phyloP scores from a whole-genome alignment of 2,329 filamentous ascomycete genomes.

The Lachnum nothofagi region DNA sequence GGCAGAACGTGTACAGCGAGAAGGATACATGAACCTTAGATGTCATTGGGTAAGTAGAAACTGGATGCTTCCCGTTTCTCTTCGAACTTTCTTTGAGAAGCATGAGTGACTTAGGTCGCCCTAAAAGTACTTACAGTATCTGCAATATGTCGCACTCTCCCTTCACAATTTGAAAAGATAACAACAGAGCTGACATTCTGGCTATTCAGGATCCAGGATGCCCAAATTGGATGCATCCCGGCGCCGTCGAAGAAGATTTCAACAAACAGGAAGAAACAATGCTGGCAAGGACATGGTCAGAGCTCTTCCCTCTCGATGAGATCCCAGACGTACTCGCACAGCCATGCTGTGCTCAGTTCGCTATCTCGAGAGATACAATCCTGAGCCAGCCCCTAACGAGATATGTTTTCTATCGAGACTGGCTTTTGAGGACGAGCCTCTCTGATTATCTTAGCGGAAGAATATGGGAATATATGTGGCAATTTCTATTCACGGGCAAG shows the following conservation, averaged over 20 bases:
- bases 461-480: constrained; percentile 62
- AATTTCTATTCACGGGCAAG: constrained; percentile 56
- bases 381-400: constrained; percentile 43
- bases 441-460: constrained; percentile 52
- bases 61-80: constrained; percentile 44
- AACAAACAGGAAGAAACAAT: constrained; percentile 40
- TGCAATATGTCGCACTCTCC: too few relatives aligned
- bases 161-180: too few relatives aligned
- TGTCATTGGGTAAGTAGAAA: constrained; percentile 46
- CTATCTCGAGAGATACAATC: constrained; percentile 50
- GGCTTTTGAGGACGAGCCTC: constrained; percentile 53
- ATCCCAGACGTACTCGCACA: constrained; percentile 46
- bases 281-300: constrained; percentile 39
- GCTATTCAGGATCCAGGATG: neutral
- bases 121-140: too few relatives aligned
- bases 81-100: too few relatives aligned
- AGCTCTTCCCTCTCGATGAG: constrained; percentile 23
- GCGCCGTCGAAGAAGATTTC: constrained; percentile 33
- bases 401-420: constrained; percentile 53
- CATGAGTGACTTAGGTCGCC: too few relatives aligned
- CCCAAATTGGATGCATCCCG: constrained; percentile 38
- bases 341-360: constrained; percentile 64
- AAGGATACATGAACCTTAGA: constrained; percentile 57
- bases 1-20: constrained; percentile 38
- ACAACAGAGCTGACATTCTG: too few relatives aligned